phyloP scores from a whole-genome alignment of 2,329 filamentous ascomycete genomes.

The Plectosphaerella sp. region DNA sequence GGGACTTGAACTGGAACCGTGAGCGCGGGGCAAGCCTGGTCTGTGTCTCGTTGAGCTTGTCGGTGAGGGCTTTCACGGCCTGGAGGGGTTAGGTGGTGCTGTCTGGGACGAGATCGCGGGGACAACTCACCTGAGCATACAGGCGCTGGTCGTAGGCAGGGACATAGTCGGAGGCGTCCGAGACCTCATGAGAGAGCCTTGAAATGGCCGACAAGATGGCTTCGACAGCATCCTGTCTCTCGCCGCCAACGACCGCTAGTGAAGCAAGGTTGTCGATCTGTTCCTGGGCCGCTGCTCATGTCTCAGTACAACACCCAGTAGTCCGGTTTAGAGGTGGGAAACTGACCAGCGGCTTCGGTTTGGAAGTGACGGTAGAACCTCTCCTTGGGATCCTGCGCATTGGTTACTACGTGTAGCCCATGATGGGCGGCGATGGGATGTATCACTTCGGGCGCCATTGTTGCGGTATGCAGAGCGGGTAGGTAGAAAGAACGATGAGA shows the following conservation, averaged over 20 bases:
- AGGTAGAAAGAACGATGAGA: background rate
- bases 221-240: conserved; percentile 77
- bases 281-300: conserved; percentile 58
- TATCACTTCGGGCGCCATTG: conserved; percentile 14
- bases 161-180: conserved; percentile 76
- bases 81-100: conserved; percentile 23
- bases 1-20: conserved; percentile 74
- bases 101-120: background rate
- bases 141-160: conserved; percentile 87
- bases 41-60: conserved; percentile 69
- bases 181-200: conserved; percentile 75
- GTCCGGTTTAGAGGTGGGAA: background rate
- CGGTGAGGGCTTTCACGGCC: conserved; percentile 75
- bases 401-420: conserved; percentile 14
- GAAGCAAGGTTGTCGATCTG: conserved; percentile 26
- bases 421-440: conserved; percentile 6
- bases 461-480: background rate
- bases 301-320: conserved; percentile 1
- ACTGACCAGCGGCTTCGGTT: conserved; percentile 64
- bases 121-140: conserved; percentile 64
- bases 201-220: conserved; percentile 76
- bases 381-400: conserved; percentile 58
- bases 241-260: conserved; percentile 58
- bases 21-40: conserved; percentile 66
- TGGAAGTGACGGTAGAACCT: conserved; percentile 84